A percentile compares a stretch with the other conserved stretches of the same genome.
These are phyloP conservation scores for Pelargonium australe DNA, from an alignment of 441 rosid species.

Conservation along the genomic window DNA sequence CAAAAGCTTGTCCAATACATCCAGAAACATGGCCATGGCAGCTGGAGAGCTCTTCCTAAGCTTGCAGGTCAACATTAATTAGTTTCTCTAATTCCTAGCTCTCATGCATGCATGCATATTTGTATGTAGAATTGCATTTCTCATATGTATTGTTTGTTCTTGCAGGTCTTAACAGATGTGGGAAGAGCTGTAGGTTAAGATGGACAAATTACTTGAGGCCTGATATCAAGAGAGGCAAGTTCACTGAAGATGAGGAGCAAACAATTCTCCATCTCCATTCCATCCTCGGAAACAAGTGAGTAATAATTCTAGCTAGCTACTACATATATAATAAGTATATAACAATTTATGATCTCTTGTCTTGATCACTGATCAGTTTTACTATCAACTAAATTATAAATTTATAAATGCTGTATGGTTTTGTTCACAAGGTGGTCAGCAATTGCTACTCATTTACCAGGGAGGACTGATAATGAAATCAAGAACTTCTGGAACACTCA, in stretches of 20 bases:
- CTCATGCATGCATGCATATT: background rate
- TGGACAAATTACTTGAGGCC: conserved; percentile 92
- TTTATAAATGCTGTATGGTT: background rate
- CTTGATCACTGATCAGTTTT: no score
- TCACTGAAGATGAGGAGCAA: conserved; percentile 79
- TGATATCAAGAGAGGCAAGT: conserved; percentile 85
- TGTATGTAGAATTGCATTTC: background rate
- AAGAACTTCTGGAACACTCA: conserved; percentile 87
- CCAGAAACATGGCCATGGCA: conserved; percentile 79
- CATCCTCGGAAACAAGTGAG: conserved; percentile 78
- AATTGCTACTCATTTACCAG: conserved; percentile 67
- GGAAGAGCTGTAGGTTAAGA: conserved; percentile 87
- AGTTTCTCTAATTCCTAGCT: background rate
- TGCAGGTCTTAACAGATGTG: conserved; percentile 74
- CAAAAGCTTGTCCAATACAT: conserved; percentile 62
- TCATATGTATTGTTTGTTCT: background rate
- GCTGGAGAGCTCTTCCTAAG: conserved; percentile 94
- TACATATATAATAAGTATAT: no score
- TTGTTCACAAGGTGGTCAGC: conserved; percentile 64
- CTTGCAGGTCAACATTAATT: conserved; percentile 43
- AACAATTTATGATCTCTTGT: no score
- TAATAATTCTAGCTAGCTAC: no score
- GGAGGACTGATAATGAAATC: conserved; percentile 79
- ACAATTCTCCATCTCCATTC: conserved; percentile 78
- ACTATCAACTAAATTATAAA: no score